phyloP scores from a whole-genome alignment of 768 basidiomycete species.

The Lactifluus subvellereus region DNA sequence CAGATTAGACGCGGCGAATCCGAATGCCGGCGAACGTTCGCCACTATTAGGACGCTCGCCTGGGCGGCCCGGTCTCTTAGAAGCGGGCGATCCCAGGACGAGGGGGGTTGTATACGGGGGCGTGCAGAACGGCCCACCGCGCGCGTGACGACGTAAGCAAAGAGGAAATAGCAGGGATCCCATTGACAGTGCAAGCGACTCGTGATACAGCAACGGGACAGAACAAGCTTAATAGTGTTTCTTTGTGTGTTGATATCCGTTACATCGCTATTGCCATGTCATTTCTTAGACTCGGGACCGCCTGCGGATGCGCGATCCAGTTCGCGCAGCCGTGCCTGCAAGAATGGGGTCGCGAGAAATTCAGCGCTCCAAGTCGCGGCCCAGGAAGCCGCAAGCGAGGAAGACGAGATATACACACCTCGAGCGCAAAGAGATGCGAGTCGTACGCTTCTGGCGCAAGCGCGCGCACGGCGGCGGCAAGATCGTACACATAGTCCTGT shows the following conservation, averaged over 20 bases:
- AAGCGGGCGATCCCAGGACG: neutral
- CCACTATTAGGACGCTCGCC: conserved; percentile 15
- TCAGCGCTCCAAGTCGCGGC: neutral
- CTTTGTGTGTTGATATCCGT: neutral
- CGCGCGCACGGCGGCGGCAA: conserved; percentile 64
- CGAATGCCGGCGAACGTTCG: conserved; percentile 10
- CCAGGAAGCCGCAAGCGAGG: neutral
- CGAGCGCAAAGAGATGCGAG: conserved; percentile 69
- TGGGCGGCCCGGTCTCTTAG: neutral
- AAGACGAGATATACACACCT: conserved; percentile 41
- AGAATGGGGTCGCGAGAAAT: no score
- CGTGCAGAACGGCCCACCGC: neutral
- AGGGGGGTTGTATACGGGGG: neutral
- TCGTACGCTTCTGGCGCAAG: conserved; percentile 73
- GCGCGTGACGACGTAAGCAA: neutral
- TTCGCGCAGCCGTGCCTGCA: conserved; percentile 17
- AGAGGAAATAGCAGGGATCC: conserved; percentile 39
- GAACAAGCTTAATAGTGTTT: neutral
- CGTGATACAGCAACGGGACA: neutral
- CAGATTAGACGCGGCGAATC: conserved; percentile 4
- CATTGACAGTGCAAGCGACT: neutral
- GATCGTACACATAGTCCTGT: conserved; percentile 82
- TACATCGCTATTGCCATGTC: neutral
- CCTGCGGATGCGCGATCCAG: conserved; percentile 3
- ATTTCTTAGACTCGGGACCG: neutral